Evolutionary conservation across 2,329 filamentous ascomycete genomes (phyloP), one percentile per base, ranked within the genome.

Genomic region (Verticillium albo-atrum): DNA sequence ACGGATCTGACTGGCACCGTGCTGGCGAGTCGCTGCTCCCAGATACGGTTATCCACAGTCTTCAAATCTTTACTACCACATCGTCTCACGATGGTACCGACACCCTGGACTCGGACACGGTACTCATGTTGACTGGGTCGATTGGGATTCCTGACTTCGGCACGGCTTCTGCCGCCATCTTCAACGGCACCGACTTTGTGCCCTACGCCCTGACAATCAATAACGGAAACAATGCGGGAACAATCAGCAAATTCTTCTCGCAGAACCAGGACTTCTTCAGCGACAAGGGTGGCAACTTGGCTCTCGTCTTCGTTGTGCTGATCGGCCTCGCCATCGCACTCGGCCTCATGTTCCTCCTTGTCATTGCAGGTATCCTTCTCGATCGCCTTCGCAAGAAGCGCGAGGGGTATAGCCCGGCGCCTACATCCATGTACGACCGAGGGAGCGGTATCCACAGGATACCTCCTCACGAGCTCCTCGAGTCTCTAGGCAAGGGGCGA

Each of bases 141-240:
- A 85, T 99, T 65, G 82, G 86, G 64, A 81, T 98, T 20, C 85
- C 89, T 0, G 77, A 78, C 55, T 92, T 92, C 70, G 93, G 94
- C 60, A 88, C 87, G 60, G 91, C 89, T 6, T 96, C 94, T 15
- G 92, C 91, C 9, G 94, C 88, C 7, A 78, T 97, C 28, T 99
- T 90, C 78, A 91, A 98, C 69, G 95, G 95, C 67, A 91, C 87
- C 12, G 77, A 79, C 3, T 87, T 94, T 70, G 80, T 81, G 56
- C 94, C 95, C 0, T 97, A 94, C 72, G 83, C 92, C 47, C 82
- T 99, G 50, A 90, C 93, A 2, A 89, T 86, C 53, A 89, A 82
- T 60, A 75, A 82, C 14, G 81, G 86, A 67, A 86, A 86, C 60
- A 79, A 81, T 14, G 79, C 85, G 12, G 92, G 93, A 55, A 93